These are phyloP conservation scores for Exsudoporus floridanus DNA, from an alignment of 1,284 basidiomycete species.

Conservation along the genomic window DNA sequence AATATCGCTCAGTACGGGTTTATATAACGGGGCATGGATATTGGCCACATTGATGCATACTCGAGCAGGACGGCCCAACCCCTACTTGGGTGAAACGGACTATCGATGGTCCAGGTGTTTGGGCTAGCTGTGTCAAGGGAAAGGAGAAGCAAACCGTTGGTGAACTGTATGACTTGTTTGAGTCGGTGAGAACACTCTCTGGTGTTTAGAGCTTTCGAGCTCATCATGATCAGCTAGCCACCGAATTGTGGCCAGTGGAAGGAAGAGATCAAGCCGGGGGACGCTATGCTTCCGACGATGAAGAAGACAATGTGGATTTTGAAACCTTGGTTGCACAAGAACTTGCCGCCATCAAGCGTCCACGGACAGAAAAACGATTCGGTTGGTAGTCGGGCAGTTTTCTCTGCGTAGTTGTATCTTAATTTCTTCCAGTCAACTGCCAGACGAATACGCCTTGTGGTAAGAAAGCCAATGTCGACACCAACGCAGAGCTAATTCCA, in stretches of 20 bases:
- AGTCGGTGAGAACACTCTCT: constrained; percentile 57
- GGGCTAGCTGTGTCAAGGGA: constrained; percentile 79
- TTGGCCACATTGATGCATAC: constrained; percentile 2
- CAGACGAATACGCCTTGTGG: constrained; percentile 77
- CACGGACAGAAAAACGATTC: constrained; percentile 61
- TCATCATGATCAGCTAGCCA: constrained; percentile 51
- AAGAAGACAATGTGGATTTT: constrained; percentile 46
- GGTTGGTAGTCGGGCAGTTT: constrained; percentile 43
- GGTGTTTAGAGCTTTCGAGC: no score
- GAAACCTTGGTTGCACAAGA: constrained; percentile 73
- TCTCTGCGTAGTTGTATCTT: background rate
- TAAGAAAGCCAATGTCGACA: constrained; percentile 34
- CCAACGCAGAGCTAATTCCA: constrained; percentile 3
- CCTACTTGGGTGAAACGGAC: constrained; percentile 60
- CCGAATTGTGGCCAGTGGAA: constrained; percentile 63
- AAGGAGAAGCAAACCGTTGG: constrained; percentile 75
- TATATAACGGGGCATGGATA: background rate
- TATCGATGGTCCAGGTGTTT: constrained; percentile 76
- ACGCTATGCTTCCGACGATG: constrained; percentile 29
- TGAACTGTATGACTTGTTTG: constrained; percentile 76
- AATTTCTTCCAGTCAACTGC: constrained; percentile 54
- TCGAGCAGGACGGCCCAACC: constrained; percentile 37
- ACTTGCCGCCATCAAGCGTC: constrained; percentile 65
- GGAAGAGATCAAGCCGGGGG: constrained; percentile 18
- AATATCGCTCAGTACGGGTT: constrained; percentile 32